These are phyloP conservation scores for Melanogaster broomeanus DNA, from an alignment of 768 basidiomycete genomes.

Conservation along the genomic window DNA sequence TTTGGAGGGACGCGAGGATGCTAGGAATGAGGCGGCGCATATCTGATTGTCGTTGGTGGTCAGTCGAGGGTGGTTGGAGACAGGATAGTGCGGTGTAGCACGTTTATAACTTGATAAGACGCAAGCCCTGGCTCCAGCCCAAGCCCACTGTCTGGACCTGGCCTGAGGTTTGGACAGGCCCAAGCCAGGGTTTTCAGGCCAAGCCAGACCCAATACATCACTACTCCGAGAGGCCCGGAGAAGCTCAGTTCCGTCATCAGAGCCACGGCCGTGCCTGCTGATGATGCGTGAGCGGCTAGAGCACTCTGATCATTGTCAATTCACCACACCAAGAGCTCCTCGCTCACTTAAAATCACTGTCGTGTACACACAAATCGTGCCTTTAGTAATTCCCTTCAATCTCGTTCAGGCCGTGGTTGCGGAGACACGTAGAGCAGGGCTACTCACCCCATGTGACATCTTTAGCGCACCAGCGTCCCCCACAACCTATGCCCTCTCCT, in stretches of 20 bases:
- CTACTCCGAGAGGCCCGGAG: too few species aligned
- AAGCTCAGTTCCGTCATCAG: conserved; percentile 54
- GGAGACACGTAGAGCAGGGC: background rate
- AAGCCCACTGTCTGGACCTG: too few species aligned
- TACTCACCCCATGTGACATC: conserved; percentile 61
- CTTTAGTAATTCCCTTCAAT: conserved; percentile 56
- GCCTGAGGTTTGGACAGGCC: too few species aligned
- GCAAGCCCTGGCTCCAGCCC: too few species aligned
- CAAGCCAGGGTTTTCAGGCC: too few species aligned
- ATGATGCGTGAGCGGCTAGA: conserved; percentile 55
- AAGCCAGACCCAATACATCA: too few species aligned
- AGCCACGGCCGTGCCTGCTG: conserved; percentile 61
- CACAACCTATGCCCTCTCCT: conserved; percentile 47
- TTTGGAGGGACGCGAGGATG: background rate
- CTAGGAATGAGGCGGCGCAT: too few species aligned
- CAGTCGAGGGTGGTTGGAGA: too few species aligned
- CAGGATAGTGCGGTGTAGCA: too few species aligned
- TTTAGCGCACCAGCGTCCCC: conserved; percentile 65
- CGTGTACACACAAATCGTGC: conserved; percentile 50
- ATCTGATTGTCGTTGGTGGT: too few species aligned
- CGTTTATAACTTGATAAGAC: background rate
- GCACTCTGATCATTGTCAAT: conserved; percentile 1
- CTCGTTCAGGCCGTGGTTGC: background rate
- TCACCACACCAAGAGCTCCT: background rate
- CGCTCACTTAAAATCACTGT: conserved; percentile 55